These are phyloP conservation scores for Ascochyta viciae-villosae DNA, from an alignment of 2,329 filamentous ascomycete genomes.

Conservation along the genomic window DNA sequence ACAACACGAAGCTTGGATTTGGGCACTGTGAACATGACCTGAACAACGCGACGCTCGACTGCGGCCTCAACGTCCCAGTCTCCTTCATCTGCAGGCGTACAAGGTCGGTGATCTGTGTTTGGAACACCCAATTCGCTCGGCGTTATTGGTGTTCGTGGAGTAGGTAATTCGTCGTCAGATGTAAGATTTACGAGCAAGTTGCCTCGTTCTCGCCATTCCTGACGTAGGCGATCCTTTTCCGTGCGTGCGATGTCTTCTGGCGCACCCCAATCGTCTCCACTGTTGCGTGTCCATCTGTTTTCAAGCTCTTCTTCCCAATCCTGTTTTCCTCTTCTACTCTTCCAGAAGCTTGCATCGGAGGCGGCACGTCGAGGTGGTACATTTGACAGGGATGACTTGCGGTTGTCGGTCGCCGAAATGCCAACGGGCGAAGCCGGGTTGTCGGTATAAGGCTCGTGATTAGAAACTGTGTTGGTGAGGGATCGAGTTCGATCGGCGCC, in stretches of 20 bases:
- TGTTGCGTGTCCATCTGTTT: slow-evolving; percentile 39
- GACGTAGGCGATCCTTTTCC: slow-evolving; percentile 40
- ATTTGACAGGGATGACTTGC: slow-evolving; percentile 31
- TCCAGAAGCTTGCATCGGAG: slow-evolving; percentile 54
- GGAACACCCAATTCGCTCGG: slow-evolving; percentile 32
- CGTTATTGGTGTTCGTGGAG: slow-evolving; percentile 37
- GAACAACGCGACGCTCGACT: slow-evolving; percentile 56
- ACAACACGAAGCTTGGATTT: slow-evolving; percentile 87
- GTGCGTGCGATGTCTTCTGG: slow-evolving; percentile 43
- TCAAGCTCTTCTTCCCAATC: slow-evolving; percentile 51
- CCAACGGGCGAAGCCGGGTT: slow-evolving; percentile 27
- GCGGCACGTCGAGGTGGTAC: slow-evolving; percentile 51
- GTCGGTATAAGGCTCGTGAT: slow-evolving; percentile 41
- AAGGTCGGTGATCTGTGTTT: slow-evolving; percentile 25
- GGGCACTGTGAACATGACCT: slow-evolving; percentile 88
- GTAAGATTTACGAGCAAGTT: slow-evolving; percentile 39
- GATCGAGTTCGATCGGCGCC: slow-evolving; percentile 38
- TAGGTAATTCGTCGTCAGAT: slow-evolving; percentile 35
- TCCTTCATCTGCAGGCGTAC: slow-evolving; percentile 49
- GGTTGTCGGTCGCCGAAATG: slow-evolving; percentile 11
- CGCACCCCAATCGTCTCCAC: slow-evolving; percentile 47
- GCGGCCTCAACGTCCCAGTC: slow-evolving; percentile 61
- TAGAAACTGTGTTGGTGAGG: slow-evolving; percentile 31
- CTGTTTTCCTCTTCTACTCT: slow-evolving; percentile 51
- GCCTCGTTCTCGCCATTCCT: slow-evolving; percentile 40